Conservation (phyloP, 2,329 filamentous ascomycete genomes). For the Exutisphaerella laricina region DNA sequence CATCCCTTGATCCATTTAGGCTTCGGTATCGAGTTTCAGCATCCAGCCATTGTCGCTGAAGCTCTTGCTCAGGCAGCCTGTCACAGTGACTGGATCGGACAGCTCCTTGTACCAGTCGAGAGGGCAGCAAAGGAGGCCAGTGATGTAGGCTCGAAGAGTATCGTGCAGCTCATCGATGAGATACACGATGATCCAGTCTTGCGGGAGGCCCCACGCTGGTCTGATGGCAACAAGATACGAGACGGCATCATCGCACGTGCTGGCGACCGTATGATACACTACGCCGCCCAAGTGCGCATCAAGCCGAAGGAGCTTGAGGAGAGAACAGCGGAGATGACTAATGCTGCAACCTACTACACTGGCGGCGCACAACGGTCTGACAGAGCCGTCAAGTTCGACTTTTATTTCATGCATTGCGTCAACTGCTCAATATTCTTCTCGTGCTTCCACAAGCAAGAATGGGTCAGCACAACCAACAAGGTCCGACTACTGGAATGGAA, state of each 20-base stretch:
- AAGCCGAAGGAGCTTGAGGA: slow-evolving; percentile 51
- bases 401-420: slow-evolving; percentile 67
- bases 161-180: slow-evolving; percentile 58
- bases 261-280: slow-evolving; percentile 55
- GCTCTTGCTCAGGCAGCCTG: slow-evolving; percentile 71
- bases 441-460: slow-evolving; percentile 55
- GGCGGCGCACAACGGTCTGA: slow-evolving; percentile 57
- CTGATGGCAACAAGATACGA: slow-evolving; percentile 58
- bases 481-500: slow-evolving; percentile 75
- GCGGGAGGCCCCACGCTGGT: slow-evolving; percentile 45
- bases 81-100: slow-evolving; percentile 54
- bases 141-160: slow-evolving; percentile 30
- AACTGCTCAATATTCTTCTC: slow-evolving; percentile 71
- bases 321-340: slow-evolving; percentile 63
- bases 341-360: slow-evolving; percentile 56
- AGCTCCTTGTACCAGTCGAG: slow-evolving; percentile 53
- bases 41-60: slow-evolving; percentile 75
- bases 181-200: slow-evolving; percentile 55
- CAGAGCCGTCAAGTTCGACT: slow-evolving; percentile 71
- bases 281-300: slow-evolving; percentile 52
- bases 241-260: slow-evolving; percentile 64
- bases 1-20: slow-evolving; percentile 79
- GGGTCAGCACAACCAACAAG: slow-evolving; percentile 57
- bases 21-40: slow-evolving; percentile 75
- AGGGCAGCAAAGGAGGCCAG: slow-evolving; percentile 36